Percentiles rank a stretch among this genome's conserved stretches.
Evolutionary conservation across 352 stramenopile genomes (phyloP).

Genomic region (Phytopythium cucurbitacearum): DNA sequence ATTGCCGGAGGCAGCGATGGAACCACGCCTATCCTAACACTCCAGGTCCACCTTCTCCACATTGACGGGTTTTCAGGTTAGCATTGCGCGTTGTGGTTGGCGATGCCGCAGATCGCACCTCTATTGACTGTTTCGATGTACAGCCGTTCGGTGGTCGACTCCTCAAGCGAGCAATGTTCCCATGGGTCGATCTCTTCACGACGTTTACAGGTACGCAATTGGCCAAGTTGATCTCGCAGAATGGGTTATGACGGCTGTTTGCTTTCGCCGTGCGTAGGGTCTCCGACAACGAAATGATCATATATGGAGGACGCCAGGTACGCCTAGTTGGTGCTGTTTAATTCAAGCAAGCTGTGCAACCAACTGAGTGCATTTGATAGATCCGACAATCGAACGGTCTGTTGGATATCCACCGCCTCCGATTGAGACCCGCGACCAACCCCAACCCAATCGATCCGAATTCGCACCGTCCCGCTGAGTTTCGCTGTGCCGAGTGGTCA

Average conservation of each 20-base stretch:
- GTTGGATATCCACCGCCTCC: conserved; percentile 39
- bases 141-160: conserved; percentile 56
- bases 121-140: conserved; percentile 1
- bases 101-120: background rate
- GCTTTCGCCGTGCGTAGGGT: conserved; percentile 15
- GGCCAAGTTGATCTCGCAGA: background rate
- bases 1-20: conserved; percentile 65
- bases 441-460: no score
- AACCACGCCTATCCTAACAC: conserved; percentile 37
- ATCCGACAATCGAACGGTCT: conserved; percentile 64
- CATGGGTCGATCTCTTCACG: conserved; percentile 49
- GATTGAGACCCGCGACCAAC: conserved; percentile 6
- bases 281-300: conserved; percentile 35
- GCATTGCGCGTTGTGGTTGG: background rate
- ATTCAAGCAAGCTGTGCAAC: background rate
- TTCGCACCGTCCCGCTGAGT: conserved; percentile 7
- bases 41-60: conserved; percentile 38
- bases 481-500: conserved; percentile 31
- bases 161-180: conserved; percentile 18
- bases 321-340: background rate
- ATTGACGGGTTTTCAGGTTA: conserved; percentile 30
- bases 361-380: conserved; percentile 14
- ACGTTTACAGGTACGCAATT: conserved; percentile 34
- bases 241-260: background rate
- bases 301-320: conserved; percentile 71